Conservation (phyloP, 768 basidiomycete genomes). For the Chalciporus chontae region DNA sequence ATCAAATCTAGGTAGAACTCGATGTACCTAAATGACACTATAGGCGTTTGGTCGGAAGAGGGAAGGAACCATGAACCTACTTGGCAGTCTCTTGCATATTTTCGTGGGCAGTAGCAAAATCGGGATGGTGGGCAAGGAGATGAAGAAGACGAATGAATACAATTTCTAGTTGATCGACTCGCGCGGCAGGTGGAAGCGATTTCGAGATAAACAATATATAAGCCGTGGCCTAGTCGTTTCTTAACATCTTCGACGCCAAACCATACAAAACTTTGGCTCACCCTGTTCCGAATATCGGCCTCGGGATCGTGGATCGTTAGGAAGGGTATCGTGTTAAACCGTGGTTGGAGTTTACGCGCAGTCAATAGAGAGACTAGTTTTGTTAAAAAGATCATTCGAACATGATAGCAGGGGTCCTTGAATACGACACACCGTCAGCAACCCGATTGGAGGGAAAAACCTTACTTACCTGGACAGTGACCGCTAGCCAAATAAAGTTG, state of each 20-base stretch:
- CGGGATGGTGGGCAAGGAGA: slow-evolving; percentile 91
- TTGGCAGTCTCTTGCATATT: slow-evolving; percentile 76
- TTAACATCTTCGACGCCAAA: neutral
- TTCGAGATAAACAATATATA: slow-evolving; percentile 52
- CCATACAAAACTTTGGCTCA: slow-evolving; percentile 28
- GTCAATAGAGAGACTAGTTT: slow-evolving; percentile 71
- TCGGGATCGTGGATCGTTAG: slow-evolving; percentile 92
- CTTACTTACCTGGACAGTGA: slow-evolving; percentile 67
- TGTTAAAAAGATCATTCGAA: slow-evolving; percentile 72
- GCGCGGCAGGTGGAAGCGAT: slow-evolving; percentile 47
- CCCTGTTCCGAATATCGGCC: slow-evolving; percentile 66
- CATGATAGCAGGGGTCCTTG: slow-evolving; percentile 86
- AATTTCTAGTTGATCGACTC: slow-evolving; percentile 70
- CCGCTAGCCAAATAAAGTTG: slow-evolving; percentile 66
- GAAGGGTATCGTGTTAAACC: slow-evolving; percentile 84
- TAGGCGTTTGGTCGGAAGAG: neutral
- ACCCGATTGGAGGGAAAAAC: neutral
- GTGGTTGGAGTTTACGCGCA: slow-evolving; percentile 57
- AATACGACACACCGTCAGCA: neutral
- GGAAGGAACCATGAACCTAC: slow-evolving; percentile 40
- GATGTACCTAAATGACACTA: slow-evolving; percentile 59
- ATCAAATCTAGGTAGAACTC: slow-evolving; percentile 83
- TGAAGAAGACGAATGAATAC: slow-evolving; percentile 85
- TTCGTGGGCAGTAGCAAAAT: slow-evolving; percentile 68
- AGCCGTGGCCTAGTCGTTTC: slow-evolving; percentile 45